phyloP scores from a whole-genome alignment of 2,329 filamentous ascomycete genomes.

The Beauveria medogensis region DNA sequence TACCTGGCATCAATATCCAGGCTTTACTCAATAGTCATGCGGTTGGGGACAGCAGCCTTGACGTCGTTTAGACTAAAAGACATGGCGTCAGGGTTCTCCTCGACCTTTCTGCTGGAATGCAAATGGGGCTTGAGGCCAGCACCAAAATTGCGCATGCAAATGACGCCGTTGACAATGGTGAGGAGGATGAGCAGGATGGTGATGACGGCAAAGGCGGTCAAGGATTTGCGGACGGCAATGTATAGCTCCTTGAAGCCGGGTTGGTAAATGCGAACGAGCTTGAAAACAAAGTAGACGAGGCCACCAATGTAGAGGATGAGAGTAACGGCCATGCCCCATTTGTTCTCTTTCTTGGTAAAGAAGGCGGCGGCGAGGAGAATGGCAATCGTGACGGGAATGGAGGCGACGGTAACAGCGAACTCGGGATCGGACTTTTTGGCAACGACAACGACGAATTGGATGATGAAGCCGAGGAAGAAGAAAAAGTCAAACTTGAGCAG shows the following conservation, averaged over 20 bases:
- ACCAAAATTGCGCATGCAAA: conserved; percentile 87
- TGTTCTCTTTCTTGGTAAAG: conserved; percentile 78
- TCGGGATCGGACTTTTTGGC: conserved; percentile 61
- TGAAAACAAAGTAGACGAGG: conserved; percentile 95
- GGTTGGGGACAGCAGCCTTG: conserved; percentile 44
- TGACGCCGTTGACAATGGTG: conserved; percentile 78
- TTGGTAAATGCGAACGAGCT: conserved; percentile 92
- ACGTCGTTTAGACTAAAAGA: conserved; percentile 50
- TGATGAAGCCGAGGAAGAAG: conserved; percentile 98
- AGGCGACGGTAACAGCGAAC: conserved; percentile 78
- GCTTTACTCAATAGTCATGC: conserved; percentile 54
- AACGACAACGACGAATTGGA: conserved; percentile 94
- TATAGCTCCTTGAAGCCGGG: conserved; percentile 53
- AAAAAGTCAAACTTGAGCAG: conserved; percentile 99
- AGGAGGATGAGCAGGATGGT: conserved; percentile 82
- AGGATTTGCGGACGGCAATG: conserved; percentile 67
- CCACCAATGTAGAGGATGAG: conserved; percentile 84
- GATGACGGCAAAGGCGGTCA: conserved; percentile 90
- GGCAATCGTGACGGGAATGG: conserved; percentile 82
- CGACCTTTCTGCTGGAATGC: conserved; percentile 37
- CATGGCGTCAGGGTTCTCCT: conserved; percentile 49
- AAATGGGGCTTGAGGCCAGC: conserved; percentile 85
- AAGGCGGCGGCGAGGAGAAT: conserved; percentile 80
- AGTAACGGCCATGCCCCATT: conserved; percentile 64
- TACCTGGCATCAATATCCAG: neutral